Evolutionary conservation across 176 grass and related monocot genomes (phyloP).

Genomic region (Leersia perrieri): DNA sequence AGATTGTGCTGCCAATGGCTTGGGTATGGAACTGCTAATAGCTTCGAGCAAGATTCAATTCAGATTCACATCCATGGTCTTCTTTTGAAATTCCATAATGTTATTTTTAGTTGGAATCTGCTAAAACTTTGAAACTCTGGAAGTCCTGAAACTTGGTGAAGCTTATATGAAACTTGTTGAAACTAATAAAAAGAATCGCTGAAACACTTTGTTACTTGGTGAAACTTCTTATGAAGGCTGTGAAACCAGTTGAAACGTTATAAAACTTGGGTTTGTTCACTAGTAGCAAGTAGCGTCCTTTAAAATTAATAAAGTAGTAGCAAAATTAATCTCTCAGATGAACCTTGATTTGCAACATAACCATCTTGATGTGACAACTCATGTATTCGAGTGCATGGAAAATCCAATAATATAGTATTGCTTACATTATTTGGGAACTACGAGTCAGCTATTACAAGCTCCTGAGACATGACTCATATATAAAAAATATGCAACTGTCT

Average conservation of each 20-base stretch:
- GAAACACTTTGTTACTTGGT: not conserved
- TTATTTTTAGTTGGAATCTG: not conserved
- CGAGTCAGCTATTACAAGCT: constrained; percentile 10
- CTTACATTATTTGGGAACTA: not conserved
- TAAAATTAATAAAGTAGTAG: constrained; percentile 21
- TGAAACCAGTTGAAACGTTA: not conserved
- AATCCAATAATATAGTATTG: constrained; percentile 22
- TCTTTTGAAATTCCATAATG: not conserved
- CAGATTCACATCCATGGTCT: not conserved
- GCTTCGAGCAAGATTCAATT: not conserved
- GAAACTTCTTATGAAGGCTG: not conserved
- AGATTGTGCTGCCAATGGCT: not conserved
- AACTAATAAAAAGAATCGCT: not conserved
- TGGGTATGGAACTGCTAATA: not conserved
- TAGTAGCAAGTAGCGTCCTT: not conserved
- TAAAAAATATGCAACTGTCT: constrained; percentile 14
- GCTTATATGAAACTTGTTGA: not conserved
- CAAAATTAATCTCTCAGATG: not conserved
- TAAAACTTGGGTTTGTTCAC: not conserved
- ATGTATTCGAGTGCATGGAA: not conserved
- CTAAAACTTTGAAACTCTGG: not conserved
- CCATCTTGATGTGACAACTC: not conserved
- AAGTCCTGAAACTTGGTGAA: not conserved
- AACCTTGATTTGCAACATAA: constrained; percentile 8
- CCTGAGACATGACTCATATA: not conserved